Evolutionary conservation across 2,329 filamentous ascomycete genomes (phyloP).

Genomic region (Aspergillus ibericus): DNA sequence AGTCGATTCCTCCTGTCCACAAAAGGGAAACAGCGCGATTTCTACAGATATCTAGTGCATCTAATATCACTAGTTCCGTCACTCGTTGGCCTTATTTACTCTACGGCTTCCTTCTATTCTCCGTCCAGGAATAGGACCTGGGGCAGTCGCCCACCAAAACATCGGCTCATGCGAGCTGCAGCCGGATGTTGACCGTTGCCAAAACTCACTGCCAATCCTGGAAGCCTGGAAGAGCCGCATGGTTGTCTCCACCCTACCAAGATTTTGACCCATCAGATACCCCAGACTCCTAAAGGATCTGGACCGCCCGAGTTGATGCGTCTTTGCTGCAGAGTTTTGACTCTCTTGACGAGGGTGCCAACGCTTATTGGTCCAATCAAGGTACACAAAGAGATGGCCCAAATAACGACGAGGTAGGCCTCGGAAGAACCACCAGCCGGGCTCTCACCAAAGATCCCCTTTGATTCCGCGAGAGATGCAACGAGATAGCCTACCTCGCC

Average conservation of each 20-base stretch:
- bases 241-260: background rate
- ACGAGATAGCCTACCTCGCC: constrained; percentile 81
- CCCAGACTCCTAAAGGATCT: background rate
- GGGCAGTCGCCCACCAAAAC: too few relatives aligned
- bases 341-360: background rate
- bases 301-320: background rate
- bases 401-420: background rate
- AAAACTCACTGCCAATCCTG: background rate
- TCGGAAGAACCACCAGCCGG: background rate
- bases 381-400: background rate
- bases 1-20: too few relatives aligned
- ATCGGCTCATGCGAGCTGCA: too few relatives aligned
- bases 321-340: background rate
- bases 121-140: too few relatives aligned
- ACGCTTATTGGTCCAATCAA: background rate
- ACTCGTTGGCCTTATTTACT: too few relatives aligned
- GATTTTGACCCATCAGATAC: background rate
- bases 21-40: too few relatives aligned
- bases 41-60: too few relatives aligned
- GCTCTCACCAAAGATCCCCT: background rate
- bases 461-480: constrained; percentile 61
- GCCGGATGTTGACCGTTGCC: background rate
- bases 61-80: too few relatives aligned
- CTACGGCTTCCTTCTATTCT: too few relatives aligned
- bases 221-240: background rate